Percentiles rank a stretch among this genome's conserved stretches.
These are phyloP conservation scores for Pisolithus sp. DNA, from an alignment of 768 basidiomycete species.

Conservation along the genomic window DNA sequence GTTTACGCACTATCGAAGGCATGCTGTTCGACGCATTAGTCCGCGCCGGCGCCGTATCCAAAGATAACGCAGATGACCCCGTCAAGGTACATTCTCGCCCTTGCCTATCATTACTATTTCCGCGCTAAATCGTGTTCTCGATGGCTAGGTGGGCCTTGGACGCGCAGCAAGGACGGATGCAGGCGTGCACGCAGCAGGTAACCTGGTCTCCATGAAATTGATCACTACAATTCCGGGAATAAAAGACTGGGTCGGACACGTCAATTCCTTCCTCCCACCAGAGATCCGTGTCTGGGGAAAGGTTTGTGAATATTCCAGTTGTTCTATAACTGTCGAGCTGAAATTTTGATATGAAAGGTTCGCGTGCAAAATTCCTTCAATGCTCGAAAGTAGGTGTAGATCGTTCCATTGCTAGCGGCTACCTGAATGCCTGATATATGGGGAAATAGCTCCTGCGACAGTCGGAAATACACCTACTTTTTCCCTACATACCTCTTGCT, in stretches of 20 bases:
- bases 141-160: constrained; percentile 65
- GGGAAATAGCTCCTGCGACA: constrained; percentile 71
- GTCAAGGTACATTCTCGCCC: constrained; percentile 52
- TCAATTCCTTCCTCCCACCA: constrained; percentile 86
- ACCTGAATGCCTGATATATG: neutral
- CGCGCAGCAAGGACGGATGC: constrained; percentile 95
- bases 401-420: neutral
- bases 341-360: constrained; percentile 32
- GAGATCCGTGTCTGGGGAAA: constrained; percentile 92
- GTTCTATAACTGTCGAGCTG: neutral
- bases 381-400: constrained; percentile 52
- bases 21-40: constrained; percentile 83
- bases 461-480: constrained; percentile 95
- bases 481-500: constrained; percentile 91
- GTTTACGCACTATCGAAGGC: constrained; percentile 81
- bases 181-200: constrained; percentile 95
- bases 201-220: constrained; percentile 87
- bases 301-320: constrained; percentile 36
- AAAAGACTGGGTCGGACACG: constrained; percentile 56
- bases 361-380: constrained; percentile 80
- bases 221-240: constrained; percentile 72
- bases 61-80: constrained; percentile 88
- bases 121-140: neutral
- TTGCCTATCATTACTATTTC: neutral
- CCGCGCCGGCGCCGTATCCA: constrained; percentile 86